These are phyloP conservation scores for Ostreobium quekettii DNA, from an alignment of 139 green algal genomes.

Conservation along the genomic window DNA sequence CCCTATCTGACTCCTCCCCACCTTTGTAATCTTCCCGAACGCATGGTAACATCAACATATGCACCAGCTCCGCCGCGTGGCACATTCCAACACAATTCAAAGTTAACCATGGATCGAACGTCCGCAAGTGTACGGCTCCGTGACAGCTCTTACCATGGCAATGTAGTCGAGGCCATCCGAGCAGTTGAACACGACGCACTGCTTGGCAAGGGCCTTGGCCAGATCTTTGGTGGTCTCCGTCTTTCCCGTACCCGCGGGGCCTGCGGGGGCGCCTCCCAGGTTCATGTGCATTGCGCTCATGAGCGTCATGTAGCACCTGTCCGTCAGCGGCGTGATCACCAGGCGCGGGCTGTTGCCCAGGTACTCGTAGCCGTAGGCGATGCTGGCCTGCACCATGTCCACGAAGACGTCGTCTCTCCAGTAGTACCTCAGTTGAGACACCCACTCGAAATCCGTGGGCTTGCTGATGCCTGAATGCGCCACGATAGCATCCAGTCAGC, in stretches of 20 bases:
- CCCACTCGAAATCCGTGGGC: constrained; percentile 68
- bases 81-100: too few species aligned
- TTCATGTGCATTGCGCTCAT: constrained; percentile 57
- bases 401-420: constrained; percentile 66
- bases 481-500: too few species aligned
- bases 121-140: not conserved
- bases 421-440: constrained; percentile 71
- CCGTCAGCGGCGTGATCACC: constrained; percentile 56
- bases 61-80: too few species aligned
- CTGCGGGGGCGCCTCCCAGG: constrained; percentile 47
- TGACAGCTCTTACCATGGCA: constrained; percentile 36
- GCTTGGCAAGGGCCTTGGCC: constrained; percentile 50
- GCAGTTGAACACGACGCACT: constrained; percentile 62
- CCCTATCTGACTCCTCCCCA: too few species aligned
- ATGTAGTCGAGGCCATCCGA: constrained; percentile 62
- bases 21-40: too few species aligned
- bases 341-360: constrained; percentile 48
- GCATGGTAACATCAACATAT: too few species aligned
- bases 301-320: constrained; percentile 57
- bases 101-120: too few species aligned
- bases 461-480: constrained; percentile 9
- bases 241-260: constrained; percentile 47
- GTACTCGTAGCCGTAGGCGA: constrained; percentile 46
- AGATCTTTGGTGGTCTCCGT: constrained; percentile 75
- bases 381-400: constrained; percentile 63